phyloP scores from a whole-genome alignment of 2,329 filamentous ascomycete species.

The Pseudogymnoascus sp. region DNA sequence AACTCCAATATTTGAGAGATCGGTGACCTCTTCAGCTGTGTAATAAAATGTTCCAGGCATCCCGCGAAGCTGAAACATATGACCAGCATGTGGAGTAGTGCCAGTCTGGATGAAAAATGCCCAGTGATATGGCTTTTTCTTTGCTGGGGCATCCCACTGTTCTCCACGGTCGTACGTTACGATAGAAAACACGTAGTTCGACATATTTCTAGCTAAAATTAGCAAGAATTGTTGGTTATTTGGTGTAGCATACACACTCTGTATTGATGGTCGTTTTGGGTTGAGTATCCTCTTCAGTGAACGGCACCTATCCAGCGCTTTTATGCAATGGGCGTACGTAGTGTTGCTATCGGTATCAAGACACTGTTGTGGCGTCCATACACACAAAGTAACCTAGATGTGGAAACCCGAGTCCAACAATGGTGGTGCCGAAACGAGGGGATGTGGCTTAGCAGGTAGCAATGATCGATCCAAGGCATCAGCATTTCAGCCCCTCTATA shows the following conservation, averaged over 20 bases:
- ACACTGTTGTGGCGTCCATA: not conserved
- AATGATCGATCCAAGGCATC: not conserved
- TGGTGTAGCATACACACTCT: not conserved
- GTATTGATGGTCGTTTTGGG: not conserved
- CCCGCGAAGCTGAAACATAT: constrained; percentile 11
- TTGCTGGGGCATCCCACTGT: not conserved
- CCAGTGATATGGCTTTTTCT: constrained; percentile 12
- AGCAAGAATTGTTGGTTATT: not conserved
- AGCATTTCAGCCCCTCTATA: not conserved
- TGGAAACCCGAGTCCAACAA: not conserved
- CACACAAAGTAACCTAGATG: not conserved
- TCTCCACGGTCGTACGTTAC: constrained; percentile 8
- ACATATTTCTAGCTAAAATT: not conserved
- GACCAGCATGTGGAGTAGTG: not conserved
- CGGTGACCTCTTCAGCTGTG: not conserved
- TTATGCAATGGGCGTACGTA: not conserved
- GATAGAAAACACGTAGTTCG: not conserved
- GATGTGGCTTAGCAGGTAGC: not conserved
- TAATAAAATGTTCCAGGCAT: constrained; percentile 12
- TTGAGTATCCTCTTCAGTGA: not conserved
- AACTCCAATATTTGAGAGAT: constrained; percentile 1
- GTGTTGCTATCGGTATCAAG: not conserved
- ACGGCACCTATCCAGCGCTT: no score
- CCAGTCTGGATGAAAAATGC: constrained; percentile 4
- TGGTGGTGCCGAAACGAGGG: not conserved